Evolutionary conservation across 2,329 filamentous ascomycete genomes (phyloP).

Genomic region (Neofusicoccum umdonicola): DNA sequence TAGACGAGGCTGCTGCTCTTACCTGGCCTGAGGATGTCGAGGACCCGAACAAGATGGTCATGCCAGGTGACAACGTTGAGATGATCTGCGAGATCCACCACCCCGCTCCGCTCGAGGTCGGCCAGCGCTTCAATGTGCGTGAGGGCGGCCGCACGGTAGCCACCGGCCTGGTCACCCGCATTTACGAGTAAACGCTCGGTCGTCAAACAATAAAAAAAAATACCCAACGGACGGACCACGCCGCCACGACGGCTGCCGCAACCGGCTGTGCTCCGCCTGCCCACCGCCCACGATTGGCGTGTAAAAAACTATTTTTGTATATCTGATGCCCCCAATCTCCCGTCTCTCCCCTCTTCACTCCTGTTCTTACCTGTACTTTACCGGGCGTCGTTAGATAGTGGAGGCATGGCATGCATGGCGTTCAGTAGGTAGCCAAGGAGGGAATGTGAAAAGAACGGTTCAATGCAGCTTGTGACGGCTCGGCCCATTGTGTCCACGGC

Average conservation of each 20-base stretch:
- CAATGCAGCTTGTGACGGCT: not conserved
- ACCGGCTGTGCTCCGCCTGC: slow-evolving; percentile 4
- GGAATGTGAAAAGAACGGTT: slow-evolving; percentile 5
- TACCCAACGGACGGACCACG: not conserved
- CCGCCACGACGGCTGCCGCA: not conserved
- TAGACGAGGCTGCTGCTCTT: slow-evolving; percentile 69
- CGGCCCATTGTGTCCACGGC: not conserved
- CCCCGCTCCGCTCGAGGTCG: slow-evolving; percentile 83
- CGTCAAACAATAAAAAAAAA: not conserved
- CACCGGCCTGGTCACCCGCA: slow-evolving; percentile 39
- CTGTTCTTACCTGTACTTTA: slow-evolving; percentile 15
- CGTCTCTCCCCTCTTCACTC: slow-evolving; percentile 13
- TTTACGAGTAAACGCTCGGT: slow-evolving; percentile 30
- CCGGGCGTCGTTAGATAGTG: slow-evolving; percentile 16
- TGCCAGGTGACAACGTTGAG: slow-evolving; percentile 98
- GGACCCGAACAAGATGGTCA: slow-evolving; percentile 77
- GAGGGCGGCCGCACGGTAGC: slow-evolving; percentile 73
- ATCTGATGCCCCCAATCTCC: not conserved
- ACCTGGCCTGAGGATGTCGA: slow-evolving; percentile 82
- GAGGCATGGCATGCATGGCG: slow-evolving; percentile 15
- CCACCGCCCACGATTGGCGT: not conserved
- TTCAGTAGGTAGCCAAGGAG: slow-evolving; percentile 12
- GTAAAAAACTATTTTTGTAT: slow-evolving; percentile 7
- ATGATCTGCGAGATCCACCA: slow-evolving; percentile 86
- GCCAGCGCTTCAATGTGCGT: slow-evolving; percentile 96